Base-by-base conservation (phyloP, 75 land plant species). In the Adiantum capillusveneris region DNA sequence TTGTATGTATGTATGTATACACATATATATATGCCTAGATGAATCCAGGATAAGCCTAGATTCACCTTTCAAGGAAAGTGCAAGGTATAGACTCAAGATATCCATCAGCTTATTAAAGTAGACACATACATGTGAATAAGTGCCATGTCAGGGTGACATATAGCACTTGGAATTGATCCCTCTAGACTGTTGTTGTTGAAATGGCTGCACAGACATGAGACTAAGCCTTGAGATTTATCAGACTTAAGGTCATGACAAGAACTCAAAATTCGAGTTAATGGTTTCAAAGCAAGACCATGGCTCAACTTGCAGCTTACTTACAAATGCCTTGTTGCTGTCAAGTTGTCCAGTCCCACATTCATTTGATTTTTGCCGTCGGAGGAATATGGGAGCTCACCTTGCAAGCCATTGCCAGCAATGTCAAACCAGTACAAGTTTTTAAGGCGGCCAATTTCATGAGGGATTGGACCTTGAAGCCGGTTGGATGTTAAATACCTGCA, bases 361-460 rank as follows among this genome's bases (percentile, higher is more conserved):
- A 6, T 49, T 1, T 42, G 65, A 64, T 64, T 57, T 26, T 34
- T 34, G 7, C 37, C 37, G 9, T 34, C 37, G 3, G 37, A 34
- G 9, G 88, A 85, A 31, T 80, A 69, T 2, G 90, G 90, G 31
- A 86, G 65, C 0, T 49, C 21, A 58, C 90, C 90, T 6, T 34
- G 50, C 11, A 86, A 65, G 55, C 52, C 51, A 54, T 86, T 86
- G 55, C 75, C 74, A n/a, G 87, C 66, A 17, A 86, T 25, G 55
- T 86, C 90, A 43, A 86, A 64, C 90, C 86, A 86, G 28, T 60
- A 71, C 17, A 88, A 65, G 1, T 88, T 79, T 34, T 9, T 3
- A 3, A 34, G 37, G 3, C 3, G 37, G 3, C 37, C 37, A 34
- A 34, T 34, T 34, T 34, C 37, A 34, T 34, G 37, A 34, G 37